Conservation (phyloP, 2,329 filamentous ascomycete genomes). For the Didymella lethalis region DNA sequence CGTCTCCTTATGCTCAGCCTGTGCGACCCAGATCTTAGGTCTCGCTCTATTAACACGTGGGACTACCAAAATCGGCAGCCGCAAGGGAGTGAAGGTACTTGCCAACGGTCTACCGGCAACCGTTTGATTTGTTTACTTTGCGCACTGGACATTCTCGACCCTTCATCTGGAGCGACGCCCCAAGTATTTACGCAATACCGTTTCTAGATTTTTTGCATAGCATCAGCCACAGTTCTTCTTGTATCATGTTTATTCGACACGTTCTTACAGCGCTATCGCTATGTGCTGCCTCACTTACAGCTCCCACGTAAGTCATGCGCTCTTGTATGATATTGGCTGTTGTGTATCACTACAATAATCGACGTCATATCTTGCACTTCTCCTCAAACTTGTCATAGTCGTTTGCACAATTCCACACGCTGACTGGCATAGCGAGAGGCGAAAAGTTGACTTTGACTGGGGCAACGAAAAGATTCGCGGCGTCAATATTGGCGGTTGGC, state of each 20-base stretch:
- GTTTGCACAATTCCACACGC: background rate
- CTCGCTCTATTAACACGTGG: conserved; percentile 14
- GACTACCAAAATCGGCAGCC: conserved; percentile 7
- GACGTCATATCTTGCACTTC: background rate
- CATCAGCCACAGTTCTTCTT: conserved; percentile 21
- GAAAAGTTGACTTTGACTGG: conserved; percentile 57
- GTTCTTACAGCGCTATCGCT: conserved; percentile 35
- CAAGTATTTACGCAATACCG: conserved; percentile 11
- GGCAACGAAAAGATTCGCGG: conserved; percentile 60
- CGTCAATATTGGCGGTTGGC: conserved; percentile 61
- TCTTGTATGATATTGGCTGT: background rate
- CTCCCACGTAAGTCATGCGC: conserved; percentile 42
- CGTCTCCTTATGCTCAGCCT: background rate
- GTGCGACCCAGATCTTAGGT: conserved; percentile 5
- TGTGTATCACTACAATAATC: background rate
- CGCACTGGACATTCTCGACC: background rate
- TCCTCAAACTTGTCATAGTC: background rate
- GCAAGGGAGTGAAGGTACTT: conserved; percentile 12
- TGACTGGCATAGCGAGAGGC: conserved; percentile 40
- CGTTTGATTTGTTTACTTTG: conserved; percentile 10
- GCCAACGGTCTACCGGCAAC: conserved; percentile 5
- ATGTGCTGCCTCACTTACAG: conserved; percentile 35
- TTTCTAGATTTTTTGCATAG: conserved; percentile 15
- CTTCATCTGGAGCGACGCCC: conserved; percentile 15
- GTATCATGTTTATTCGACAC: conserved; percentile 39